Conservation (phyloP, 305 asterid genomes). For the Fraxinus baroniana region DNA sequence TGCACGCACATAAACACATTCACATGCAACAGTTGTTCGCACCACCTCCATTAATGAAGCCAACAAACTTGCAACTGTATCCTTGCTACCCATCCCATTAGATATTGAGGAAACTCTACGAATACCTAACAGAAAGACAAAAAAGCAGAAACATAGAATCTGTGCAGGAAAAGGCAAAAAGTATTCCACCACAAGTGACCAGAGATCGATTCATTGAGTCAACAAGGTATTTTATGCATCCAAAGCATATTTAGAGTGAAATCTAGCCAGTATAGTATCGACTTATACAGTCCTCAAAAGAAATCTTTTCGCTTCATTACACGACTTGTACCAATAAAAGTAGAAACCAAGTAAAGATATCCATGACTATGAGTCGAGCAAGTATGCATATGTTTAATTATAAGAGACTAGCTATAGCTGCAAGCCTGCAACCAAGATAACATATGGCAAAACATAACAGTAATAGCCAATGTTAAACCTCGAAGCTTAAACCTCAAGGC, state of each 20-base stretch:
- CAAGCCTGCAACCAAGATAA: background rate
- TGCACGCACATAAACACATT: slow-evolving; percentile 98
- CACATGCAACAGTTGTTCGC: slow-evolving; percentile 97
- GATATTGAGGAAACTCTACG: slow-evolving; percentile 72
- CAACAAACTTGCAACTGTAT: slow-evolving; percentile 83
- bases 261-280: background rate
- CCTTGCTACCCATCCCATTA: slow-evolving; percentile 72
- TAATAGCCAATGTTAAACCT: background rate
- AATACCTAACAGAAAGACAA: slow-evolving; percentile 46
- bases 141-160: slow-evolving; percentile 11
- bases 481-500: background rate
- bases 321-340: background rate
- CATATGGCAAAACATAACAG: background rate
- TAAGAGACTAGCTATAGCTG: background rate
- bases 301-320: background rate
- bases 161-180: background rate
- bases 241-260: slow-evolving; percentile 17
- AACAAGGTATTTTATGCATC: background rate
- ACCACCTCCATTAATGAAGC: slow-evolving; percentile 98
- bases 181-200: background rate
- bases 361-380: background rate
- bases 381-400: background rate
- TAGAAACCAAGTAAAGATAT: background rate
- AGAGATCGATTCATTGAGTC: background rate
- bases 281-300: background rate